Percentiles rank a stretch among this genome's conserved stretches.
phyloP scores from a whole-genome alignment of 1,139 yeast genomes.

The Trichomonascaceae sp. region DNA sequence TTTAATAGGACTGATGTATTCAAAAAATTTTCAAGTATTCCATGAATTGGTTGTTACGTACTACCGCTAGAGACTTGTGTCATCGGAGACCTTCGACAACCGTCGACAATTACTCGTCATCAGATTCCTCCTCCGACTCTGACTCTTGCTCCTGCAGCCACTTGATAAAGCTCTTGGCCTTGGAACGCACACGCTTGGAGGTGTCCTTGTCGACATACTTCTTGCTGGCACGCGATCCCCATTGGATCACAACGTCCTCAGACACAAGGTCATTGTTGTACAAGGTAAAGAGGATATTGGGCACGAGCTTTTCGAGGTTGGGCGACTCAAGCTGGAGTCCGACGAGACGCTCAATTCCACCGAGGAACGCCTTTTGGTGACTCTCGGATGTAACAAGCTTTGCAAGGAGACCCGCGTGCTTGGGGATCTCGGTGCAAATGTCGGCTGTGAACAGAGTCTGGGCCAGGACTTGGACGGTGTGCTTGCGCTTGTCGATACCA shows the following conservation, averaged over 20 bases:
- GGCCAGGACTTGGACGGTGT: conserved; percentile 82
- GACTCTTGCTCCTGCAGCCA: conserved; percentile 95
- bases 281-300: conserved; percentile 67
- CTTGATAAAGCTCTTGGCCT: conserved; percentile 87
- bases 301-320: conserved; percentile 57
- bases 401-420: conserved; percentile 69
- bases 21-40: too few species aligned
- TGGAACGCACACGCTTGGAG: conserved; percentile 88
- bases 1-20: too few species aligned
- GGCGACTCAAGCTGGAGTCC: conserved; percentile 79
- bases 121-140: conserved; percentile 38
- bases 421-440: conserved; percentile 57
- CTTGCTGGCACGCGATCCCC: conserved; percentile 91
- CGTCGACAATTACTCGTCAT: conserved; percentile 21
- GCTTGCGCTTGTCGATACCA: conserved; percentile 58
- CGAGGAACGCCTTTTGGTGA: conserved; percentile 79
- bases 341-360: conserved; percentile 89
- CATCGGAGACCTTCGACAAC: too few species aligned
- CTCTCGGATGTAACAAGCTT: conserved; percentile 52
- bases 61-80: too few species aligned
- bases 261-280: conserved; percentile 75
- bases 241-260: conserved; percentile 66
- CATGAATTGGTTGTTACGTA: too few species aligned
- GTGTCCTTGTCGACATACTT: conserved; percentile 87
- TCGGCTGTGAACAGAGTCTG: conserved; percentile 78